Conservation (phyloP, 176 grass and related monocot species). For the Rhynchospora tenuis region DNA sequence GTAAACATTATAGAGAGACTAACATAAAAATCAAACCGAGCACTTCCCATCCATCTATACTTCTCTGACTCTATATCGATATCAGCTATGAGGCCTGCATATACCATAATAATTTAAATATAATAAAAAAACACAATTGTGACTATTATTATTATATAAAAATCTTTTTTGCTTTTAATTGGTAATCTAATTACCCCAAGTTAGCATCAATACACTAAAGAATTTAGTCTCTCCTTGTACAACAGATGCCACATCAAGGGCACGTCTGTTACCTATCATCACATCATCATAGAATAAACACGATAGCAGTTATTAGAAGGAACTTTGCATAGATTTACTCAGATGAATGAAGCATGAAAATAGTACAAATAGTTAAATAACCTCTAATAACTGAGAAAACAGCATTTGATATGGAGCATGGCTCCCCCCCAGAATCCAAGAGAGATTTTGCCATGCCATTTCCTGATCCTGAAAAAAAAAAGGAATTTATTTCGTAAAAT, state of each 20-base stretch:
- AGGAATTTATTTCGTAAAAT: neutral
- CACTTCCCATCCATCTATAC: constrained; percentile 98
- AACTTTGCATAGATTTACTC: constrained; percentile 15
- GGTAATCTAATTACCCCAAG: constrained; percentile 64
- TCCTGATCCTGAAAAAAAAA: constrained; percentile 61
- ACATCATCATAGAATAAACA: constrained; percentile 7
- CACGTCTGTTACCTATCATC: constrained; percentile 56
- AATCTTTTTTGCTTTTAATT: neutral
- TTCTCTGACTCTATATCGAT: constrained; percentile 98
- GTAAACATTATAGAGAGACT: constrained; percentile 21
- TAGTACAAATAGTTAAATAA: constrained; percentile 14
- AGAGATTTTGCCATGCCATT: constrained; percentile 95
- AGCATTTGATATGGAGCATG: constrained; percentile 67
- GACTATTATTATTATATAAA: constrained; percentile 5
- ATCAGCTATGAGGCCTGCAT: constrained; percentile 87
- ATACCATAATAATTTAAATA: constrained; percentile 1
- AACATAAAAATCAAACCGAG: constrained; percentile 87
- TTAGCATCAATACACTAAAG: constrained; percentile 93
- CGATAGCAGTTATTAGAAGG: constrained; percentile 10
- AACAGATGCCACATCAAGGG: constrained; percentile 82
- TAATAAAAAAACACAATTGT: neutral
- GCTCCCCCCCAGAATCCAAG: constrained; percentile 58
- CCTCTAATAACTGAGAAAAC: constrained; percentile 83
- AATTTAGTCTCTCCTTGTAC: constrained; percentile 81
- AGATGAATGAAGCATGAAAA: constrained; percentile 9